Base-by-base conservation (phyloP, 352 stramenopile species). In the Pythium brassicae region DNA sequence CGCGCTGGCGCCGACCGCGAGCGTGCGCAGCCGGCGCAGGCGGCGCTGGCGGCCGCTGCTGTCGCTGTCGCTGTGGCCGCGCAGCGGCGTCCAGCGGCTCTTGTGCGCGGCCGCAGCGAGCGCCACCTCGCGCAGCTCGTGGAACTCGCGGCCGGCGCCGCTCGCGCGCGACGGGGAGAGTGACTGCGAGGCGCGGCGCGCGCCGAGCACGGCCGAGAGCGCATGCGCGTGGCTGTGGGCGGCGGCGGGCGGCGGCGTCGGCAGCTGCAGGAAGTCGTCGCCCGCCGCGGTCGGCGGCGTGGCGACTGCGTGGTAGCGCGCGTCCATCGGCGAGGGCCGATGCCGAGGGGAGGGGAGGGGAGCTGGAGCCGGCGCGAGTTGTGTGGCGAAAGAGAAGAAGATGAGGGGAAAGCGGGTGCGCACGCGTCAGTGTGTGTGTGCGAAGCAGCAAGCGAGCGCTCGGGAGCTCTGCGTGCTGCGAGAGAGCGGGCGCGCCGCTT, bases 201-300 rank as follows among this genome's bases (percentile, higher is more conserved):
- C 73, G 4, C 71, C 71, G 25, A 83, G 39, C 22, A 78, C 76
- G 19, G 52, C 63, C 8, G 74, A 81, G 34, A 83, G 51, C 0
- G 47, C n/a, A n/a, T 83, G 74, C n/a, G 71, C 71, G 40, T 81
- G 71, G 27, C 68, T 74, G 44, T 51, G 71, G 53, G 51, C 27
- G n/a, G n/a, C n/a, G n/a, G 49, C n/a, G 11, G 19, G 22, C 22
- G 37, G 20, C 17, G 15, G 29, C 29, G 50, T 35, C 4, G 32
- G n/a, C 19, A 14, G n/a, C 8, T 20, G 42, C 1, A 27, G 20
- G n/a, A 12, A 25, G 6, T 26, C 42, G n/a, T 47, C 42, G 42
- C 23, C n/a, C 11, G 23, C 23, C 53, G 26, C 50, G 29, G 46
- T 17, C 15, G 55, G 69, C n/a, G 74, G 70, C 23, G 72, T 76